Evolutionary conservation across 106 monocot species (phyloP), one percentile per base, ranked within the genome.

Genomic region (Dendrobium nobile): DNA sequence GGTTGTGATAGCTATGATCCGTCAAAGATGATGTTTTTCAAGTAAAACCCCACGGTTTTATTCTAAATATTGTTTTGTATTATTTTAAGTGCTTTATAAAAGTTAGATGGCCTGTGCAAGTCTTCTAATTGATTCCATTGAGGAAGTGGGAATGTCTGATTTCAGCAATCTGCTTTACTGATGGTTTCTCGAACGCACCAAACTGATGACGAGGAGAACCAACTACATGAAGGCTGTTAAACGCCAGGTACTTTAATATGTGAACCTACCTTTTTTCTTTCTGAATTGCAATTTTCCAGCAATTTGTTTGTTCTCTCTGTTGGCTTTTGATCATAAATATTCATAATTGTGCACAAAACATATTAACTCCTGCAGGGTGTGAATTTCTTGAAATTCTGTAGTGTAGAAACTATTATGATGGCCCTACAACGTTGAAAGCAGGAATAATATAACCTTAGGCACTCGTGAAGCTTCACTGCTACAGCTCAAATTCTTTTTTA

Each of bases 121-220:
- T 61, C 61, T 61, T 51, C 13, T 13, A 37, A 33, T 40, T 51
- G 26, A 55, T 54, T 48, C 13, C 41, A 31, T 40, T 72, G 45
- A 80, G 44, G 9, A 54, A 79, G 43, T 43, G 70, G 1, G 33
- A 41, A 44, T 43, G 41, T 54, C 28, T 80, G 67, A 45, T 81
- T 81, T 81, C 85, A 91, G 91, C 75, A 79, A 42, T 88, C 86
- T 51, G 83, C 88, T 15, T 79, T 91, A 80, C 80, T 88, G 54
- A n/a, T 91, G 80, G 9, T 88, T 78, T 91, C 91, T 24, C 88
- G 80, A 79, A 83, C 65, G 77, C 56, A 7, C 56, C 13, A 58
- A n/a, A 59, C 61, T 42, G 0, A 40, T 51, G 73, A 82, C 26
- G 75, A 78, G 61, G 54, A 20, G 37, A 31, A 9, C 31, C 33